Percentiles rank a stretch among this genome's conserved stretches.
phyloP scores from a whole-genome alignment of 257 asterid genomes.

The Solanum paucissectum region DNA sequence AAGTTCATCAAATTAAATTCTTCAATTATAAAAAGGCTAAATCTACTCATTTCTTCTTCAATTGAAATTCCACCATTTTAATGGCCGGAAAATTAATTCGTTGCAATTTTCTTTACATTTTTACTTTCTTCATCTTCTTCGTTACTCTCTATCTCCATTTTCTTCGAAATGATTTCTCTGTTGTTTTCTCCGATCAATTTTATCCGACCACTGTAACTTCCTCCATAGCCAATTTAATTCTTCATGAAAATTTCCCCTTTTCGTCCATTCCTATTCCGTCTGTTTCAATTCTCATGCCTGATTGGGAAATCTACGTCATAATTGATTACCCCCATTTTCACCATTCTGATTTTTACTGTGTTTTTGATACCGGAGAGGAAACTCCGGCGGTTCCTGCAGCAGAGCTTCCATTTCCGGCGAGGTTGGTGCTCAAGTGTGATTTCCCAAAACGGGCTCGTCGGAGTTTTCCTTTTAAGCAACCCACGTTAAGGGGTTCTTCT shows the following conservation, averaged over 20 bases:
- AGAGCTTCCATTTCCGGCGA: slow-evolving; percentile 36
- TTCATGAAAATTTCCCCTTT: slow-evolving; percentile 9
- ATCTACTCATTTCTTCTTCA: not conserved
- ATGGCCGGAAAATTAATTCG: slow-evolving; percentile 27
- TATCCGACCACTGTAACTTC: not conserved
- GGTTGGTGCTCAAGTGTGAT: slow-evolving; percentile 42
- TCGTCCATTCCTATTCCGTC: slow-evolving; percentile 13
- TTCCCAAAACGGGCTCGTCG: slow-evolving; percentile 25
- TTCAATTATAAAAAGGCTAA: not conserved
- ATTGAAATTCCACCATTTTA: not conserved
- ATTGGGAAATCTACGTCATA: slow-evolving; percentile 69
- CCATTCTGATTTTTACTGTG: slow-evolving; percentile 18
- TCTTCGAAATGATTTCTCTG: slow-evolving; percentile 24
- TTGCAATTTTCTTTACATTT: slow-evolving; percentile 29
- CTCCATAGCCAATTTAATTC: slow-evolving; percentile 3
- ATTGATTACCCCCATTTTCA: not conserved
- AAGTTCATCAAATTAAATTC: not conserved
- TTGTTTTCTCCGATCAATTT: not conserved
- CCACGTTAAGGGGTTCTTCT: slow-evolving; percentile 19
- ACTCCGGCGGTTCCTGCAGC: slow-evolving; percentile 44
- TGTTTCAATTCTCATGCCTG: slow-evolving; percentile 54
- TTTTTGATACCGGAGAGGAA: slow-evolving; percentile 21
- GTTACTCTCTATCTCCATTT: slow-evolving; percentile 42
- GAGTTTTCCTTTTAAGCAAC: slow-evolving; percentile 36
- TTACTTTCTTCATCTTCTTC: slow-evolving; percentile 35